Conservation (phyloP, 202 grass and related monocot genomes). For the Dendrocalamus latiflorus region DNA sequence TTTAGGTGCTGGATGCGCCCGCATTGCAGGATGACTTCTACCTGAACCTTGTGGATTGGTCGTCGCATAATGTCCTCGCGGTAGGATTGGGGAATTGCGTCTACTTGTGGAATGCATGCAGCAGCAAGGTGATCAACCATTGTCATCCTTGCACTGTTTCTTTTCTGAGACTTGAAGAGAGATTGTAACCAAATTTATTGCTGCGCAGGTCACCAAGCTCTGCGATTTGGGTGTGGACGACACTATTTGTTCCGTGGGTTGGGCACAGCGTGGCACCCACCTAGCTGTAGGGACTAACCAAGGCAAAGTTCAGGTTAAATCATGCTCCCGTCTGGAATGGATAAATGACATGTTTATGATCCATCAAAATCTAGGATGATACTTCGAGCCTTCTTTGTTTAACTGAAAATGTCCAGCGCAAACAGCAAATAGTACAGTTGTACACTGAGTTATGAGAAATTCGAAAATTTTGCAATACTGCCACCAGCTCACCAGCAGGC, state of each 20-base stretch:
- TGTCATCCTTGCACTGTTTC: not conserved
- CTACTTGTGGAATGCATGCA: conserved; percentile 97
- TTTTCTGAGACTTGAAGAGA: not conserved
- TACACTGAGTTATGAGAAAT: not conserved
- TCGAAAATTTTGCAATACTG: not conserved
- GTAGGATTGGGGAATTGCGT: conserved; percentile 92
- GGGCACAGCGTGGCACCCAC: conserved; percentile 82
- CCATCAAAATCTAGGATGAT: not conserved
- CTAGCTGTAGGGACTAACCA: conserved; percentile 88
- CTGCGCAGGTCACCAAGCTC: conserved; percentile 78
- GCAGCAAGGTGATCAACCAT: conserved; percentile 62
- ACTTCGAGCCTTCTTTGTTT: not conserved
- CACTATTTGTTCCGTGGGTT: conserved; percentile 92
- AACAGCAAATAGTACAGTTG: not conserved
- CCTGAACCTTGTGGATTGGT: conserved; percentile 97
- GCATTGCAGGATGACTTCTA: conserved; percentile 99
- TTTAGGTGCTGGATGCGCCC: conserved; percentile 89
- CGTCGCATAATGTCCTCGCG: conserved; percentile 79
- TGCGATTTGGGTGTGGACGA: conserved; percentile 90
- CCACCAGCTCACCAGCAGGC: not conserved
- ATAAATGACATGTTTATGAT: conserved; percentile 15
- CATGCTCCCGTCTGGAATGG: not conserved
- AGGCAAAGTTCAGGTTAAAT: conserved; percentile 85
- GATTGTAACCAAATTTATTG: not conserved
- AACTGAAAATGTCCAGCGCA: not conserved